Evolutionary conservation across 495 filamentous ascomycete genomes (phyloP).

Genomic region (Oidiodendron maius): DNA sequence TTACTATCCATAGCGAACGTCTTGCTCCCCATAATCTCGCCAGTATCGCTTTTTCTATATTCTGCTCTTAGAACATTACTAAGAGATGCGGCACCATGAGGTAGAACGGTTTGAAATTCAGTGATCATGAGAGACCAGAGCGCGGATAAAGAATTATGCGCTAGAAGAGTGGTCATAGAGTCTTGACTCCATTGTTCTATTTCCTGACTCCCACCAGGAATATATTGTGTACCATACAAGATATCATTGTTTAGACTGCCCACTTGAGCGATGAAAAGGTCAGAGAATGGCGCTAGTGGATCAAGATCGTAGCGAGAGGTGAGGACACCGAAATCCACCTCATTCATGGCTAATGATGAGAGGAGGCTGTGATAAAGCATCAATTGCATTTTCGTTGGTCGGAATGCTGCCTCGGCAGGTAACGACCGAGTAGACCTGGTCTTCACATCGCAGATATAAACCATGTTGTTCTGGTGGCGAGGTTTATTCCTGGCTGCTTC

Average conservation of each 20-base stretch:
- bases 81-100: slow-evolving; percentile 40
- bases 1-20: slow-evolving; percentile 63
- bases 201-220: slow-evolving; percentile 28
- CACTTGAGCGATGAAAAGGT: slow-evolving; percentile 75
- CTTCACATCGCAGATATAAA: slow-evolving; percentile 87
- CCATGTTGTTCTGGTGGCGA: slow-evolving; percentile 16
- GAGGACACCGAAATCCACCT: slow-evolving; percentile 60
- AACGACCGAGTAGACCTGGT: slow-evolving; percentile 59
- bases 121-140: slow-evolving; percentile 65
- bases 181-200: slow-evolving; percentile 27
- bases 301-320: slow-evolving; percentile 66
- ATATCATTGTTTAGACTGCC: slow-evolving; percentile 56
- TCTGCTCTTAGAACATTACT: slow-evolving; percentile 57
- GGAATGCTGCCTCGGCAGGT: slow-evolving; percentile 62
- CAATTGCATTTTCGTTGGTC: slow-evolving; percentile 76
- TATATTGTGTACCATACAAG: slow-evolving; percentile 23
- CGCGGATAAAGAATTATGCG: slow-evolving; percentile 49
- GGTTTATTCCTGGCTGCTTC: slow-evolving; percentile 16
- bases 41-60: slow-evolving; percentile 47
- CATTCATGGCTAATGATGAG: slow-evolving; percentile 60
- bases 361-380: slow-evolving; percentile 90
- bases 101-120: slow-evolving; percentile 51
- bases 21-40: slow-evolving; percentile 57
- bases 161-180: slow-evolving; percentile 44
- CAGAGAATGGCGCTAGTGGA: slow-evolving; percentile 59